These are phyloP conservation scores for Ichthyophthirius multifiliis DNA, from an alignment of 169 alveolate genomes.

Conservation along the genomic window DNA sequence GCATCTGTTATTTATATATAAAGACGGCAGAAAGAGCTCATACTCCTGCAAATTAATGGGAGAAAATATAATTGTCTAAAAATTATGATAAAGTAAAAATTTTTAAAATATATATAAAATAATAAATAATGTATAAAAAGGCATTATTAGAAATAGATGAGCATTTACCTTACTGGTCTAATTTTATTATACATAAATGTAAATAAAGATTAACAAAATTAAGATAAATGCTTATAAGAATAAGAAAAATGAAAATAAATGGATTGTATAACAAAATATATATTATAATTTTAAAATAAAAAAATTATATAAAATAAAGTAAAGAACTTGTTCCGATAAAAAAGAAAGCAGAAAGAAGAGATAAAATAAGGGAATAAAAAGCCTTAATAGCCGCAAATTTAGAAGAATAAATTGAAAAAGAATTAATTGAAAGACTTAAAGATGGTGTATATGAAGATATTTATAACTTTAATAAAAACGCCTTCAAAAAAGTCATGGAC, in stretches of 20 bases:
- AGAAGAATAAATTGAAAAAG: slow-evolving; percentile 95
- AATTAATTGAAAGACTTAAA: slow-evolving; percentile 92
- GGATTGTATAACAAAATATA: slow-evolving; percentile 48
- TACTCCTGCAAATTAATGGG: slow-evolving; percentile 97
- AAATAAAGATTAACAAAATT: slow-evolving; percentile 95
- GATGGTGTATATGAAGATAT: slow-evolving; percentile 83
- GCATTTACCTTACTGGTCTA: slow-evolving; percentile 93
- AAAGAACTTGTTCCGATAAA: slow-evolving; percentile 90
- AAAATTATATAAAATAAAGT: neutral
- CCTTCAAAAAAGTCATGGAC: slow-evolving; percentile 53
- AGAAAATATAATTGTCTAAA: slow-evolving; percentile 90
- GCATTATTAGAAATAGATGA: slow-evolving; percentile 94
- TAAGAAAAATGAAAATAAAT: slow-evolving; percentile 87
- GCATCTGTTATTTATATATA: slow-evolving; percentile 94
- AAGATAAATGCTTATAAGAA: slow-evolving; percentile 93
- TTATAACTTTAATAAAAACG: slow-evolving; percentile 72
- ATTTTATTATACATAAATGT: slow-evolving; percentile 94
- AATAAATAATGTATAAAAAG: slow-evolving; percentile 25
- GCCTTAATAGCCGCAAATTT: slow-evolving; percentile 98
- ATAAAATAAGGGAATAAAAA: slow-evolving; percentile 93
- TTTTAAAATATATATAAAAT: neutral
- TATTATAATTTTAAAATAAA: neutral
- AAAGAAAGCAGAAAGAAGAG: slow-evolving; percentile 98
- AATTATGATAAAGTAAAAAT: slow-evolving; percentile 65
- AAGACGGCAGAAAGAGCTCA: slow-evolving; percentile 99